Conservation (phyloP, 1,284 basidiomycete species). For the Trametes hirsuta region DNA sequence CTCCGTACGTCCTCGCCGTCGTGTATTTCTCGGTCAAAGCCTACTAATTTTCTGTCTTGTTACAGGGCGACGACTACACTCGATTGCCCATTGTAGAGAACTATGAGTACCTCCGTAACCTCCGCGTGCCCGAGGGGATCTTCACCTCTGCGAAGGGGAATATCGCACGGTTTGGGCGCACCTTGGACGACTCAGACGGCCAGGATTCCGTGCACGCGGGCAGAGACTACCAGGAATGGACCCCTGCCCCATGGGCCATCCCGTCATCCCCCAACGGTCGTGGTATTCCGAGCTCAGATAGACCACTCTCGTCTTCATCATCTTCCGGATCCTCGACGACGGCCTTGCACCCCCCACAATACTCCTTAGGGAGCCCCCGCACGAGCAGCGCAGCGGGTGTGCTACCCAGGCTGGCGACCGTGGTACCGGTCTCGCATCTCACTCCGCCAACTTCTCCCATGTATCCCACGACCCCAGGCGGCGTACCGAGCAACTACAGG, state of each 20-base stretch:
- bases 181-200: conserved; percentile 33
- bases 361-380: conserved; percentile 30
- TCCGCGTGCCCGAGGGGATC: conserved; percentile 64
- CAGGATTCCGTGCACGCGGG: conserved; percentile 26
- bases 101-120: conserved; percentile 67
- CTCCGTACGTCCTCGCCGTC: conserved; percentile 48
- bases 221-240: conserved; percentile 32
- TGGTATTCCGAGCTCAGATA: conserved; percentile 39
- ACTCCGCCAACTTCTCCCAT: conserved; percentile 28
- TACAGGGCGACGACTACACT: conserved; percentile 66
- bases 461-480: conserved; percentile 21
- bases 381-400: conserved; percentile 27
- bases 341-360: conserved; percentile 31
- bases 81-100: conserved; percentile 68
- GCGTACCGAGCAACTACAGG: conserved; percentile 28
- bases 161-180: conserved; percentile 46
- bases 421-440: conserved; percentile 35
- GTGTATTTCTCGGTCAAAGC: neutral
- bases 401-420: conserved; percentile 47
- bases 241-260: conserved; percentile 32
- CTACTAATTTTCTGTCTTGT: conserved; percentile 5
- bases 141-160: conserved; percentile 68
- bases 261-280: conserved; percentile 26
- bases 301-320: conserved; percentile 37
- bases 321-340: conserved; percentile 41